A percentile compares a stretch with the other conserved stretches of the same genome.
Conservation (phyloP, 2,329 filamentous ascomycete species). For the Pseudogymnoascus sp. region DNA sequence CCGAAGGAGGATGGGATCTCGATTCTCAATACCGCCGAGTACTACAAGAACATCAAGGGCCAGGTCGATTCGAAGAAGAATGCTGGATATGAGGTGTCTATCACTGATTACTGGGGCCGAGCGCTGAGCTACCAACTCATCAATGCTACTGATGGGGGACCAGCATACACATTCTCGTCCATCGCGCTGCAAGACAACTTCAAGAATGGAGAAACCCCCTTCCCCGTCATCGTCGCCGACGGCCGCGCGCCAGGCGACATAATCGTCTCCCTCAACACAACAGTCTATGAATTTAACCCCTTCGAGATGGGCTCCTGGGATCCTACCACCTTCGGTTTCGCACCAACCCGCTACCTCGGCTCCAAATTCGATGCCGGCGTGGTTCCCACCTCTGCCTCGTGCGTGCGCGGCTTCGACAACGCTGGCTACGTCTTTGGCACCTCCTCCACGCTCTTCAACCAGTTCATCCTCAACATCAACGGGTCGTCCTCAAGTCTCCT, state of each 20-base stretch:
- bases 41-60: conserved; percentile 55
- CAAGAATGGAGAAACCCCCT: conserved; percentile 54
- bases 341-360: conserved; percentile 63
- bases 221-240: conserved; percentile 69
- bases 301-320: conserved; percentile 76
- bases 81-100: conserved; percentile 60
- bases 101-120: conserved; percentile 88
- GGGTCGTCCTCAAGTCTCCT: conserved; percentile 42
- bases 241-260: conserved; percentile 56
- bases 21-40: conserved; percentile 50
- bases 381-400: conserved; percentile 50
- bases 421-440: conserved; percentile 81
- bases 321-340: conserved; percentile 65
- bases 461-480: conserved; percentile 62
- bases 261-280: conserved; percentile 63
- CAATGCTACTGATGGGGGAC: conserved; percentile 67
- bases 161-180: conserved; percentile 75
- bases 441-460: conserved; percentile 78
- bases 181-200: conserved; percentile 62
- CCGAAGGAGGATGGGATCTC: conserved; percentile 46
- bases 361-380: conserved; percentile 62
- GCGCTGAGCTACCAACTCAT: conserved; percentile 82
- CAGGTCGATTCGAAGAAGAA: conserved; percentile 55
- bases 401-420: conserved; percentile 77
- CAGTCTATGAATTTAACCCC: conserved; percentile 71